These are phyloP conservation scores for Aspergillus nidulans DNA, from an alignment of 495 filamentous ascomycete species.

Conservation along the genomic window DNA sequence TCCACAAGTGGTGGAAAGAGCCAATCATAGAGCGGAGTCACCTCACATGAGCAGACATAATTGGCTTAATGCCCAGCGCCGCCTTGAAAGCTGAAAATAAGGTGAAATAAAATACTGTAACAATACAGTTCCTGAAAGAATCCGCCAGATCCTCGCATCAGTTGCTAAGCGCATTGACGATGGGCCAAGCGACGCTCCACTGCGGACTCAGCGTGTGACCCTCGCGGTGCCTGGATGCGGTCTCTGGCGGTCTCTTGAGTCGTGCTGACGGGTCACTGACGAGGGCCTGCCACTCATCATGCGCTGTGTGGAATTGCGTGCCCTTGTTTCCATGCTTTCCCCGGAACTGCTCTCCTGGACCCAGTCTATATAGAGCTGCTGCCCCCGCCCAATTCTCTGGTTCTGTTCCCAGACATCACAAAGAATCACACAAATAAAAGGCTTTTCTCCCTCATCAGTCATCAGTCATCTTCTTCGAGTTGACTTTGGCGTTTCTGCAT, in stretches of 20 bases:
- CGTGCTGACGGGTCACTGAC: neutral
- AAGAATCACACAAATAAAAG: slow-evolving; percentile 13
- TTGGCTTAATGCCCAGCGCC: neutral
- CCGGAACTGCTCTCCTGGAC: slow-evolving; percentile 14
- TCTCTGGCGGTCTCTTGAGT: neutral
- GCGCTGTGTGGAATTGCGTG: slow-evolving; percentile 16
- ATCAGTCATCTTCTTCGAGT: neutral
- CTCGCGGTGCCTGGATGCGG: slow-evolving; percentile 8
- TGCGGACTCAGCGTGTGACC: slow-evolving; percentile 19
- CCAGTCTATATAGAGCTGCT: slow-evolving; percentile 19
- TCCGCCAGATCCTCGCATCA: slow-evolving; percentile 3
- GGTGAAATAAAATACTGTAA: too few species aligned
- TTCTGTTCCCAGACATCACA: slow-evolving; percentile 13
- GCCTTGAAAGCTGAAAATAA: slow-evolving; percentile 6
- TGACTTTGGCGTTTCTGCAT: slow-evolving; percentile 14
- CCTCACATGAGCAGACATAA: neutral
- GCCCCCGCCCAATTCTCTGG: slow-evolving; percentile 22
- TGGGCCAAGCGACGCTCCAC: slow-evolving; percentile 13
- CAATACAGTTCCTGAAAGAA: neutral
- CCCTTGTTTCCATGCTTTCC: slow-evolving; percentile 9
- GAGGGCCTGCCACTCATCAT: slow-evolving; percentile 10
- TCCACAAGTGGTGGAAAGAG: neutral
- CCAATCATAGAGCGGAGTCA: neutral
- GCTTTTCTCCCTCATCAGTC: slow-evolving; percentile 6
- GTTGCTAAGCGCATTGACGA: neutral